Evolutionary conservation across 192 early-diverging fungal species (phyloP).

Genomic region (Rhizophagus sp.): DNA sequence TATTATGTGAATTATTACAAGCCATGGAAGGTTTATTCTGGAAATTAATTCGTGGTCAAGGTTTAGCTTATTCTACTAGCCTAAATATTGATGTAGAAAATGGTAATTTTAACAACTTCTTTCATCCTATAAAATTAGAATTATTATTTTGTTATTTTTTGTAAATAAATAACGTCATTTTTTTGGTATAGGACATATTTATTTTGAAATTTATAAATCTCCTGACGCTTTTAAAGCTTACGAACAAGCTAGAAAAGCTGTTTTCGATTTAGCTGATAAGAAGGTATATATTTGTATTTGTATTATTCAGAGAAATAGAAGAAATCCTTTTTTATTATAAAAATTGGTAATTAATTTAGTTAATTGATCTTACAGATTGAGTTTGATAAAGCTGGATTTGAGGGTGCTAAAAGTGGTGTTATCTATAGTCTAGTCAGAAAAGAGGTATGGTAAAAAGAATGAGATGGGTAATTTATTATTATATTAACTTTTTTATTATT

Average conservation of each 20-base stretch:
- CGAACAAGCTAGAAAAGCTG: slow-evolving; percentile 51
- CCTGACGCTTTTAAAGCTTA: slow-evolving; percentile 57
- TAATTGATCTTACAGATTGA: slow-evolving; percentile 7
- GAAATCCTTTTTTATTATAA: not conserved
- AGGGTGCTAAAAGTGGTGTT: slow-evolving; percentile 60
- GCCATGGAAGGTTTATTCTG: slow-evolving; percentile 62
- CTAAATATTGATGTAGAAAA: slow-evolving; percentile 48
- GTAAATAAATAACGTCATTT: not conserved
- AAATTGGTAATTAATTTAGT: not conserved
- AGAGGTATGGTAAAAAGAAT: slow-evolving; percentile 31
- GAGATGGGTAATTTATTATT: not conserved
- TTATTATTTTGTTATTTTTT: not conserved
- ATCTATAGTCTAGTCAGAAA: slow-evolving; percentile 52
- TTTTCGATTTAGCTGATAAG: slow-evolving; percentile 49
- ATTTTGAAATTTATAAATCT: slow-evolving; percentile 51
- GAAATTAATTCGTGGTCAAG: slow-evolving; percentile 62
- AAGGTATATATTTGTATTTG: slow-evolving; percentile 36
- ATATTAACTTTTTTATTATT: not conserved
- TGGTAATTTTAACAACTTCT: slow-evolving; percentile 30
- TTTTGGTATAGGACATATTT: slow-evolving; percentile 38
- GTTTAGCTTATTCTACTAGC: slow-evolving; percentile 54
- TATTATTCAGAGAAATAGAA: too few species aligned
- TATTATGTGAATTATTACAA: slow-evolving; percentile 55
- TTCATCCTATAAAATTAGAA: not conserved
- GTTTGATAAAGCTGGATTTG: slow-evolving; percentile 48